Percentiles rank a stretch among this genome's conserved stretches.
Conservation (phyloP, 2,329 filamentous ascomycete species). For the Arthrobotrys pseudoclavata region DNA sequence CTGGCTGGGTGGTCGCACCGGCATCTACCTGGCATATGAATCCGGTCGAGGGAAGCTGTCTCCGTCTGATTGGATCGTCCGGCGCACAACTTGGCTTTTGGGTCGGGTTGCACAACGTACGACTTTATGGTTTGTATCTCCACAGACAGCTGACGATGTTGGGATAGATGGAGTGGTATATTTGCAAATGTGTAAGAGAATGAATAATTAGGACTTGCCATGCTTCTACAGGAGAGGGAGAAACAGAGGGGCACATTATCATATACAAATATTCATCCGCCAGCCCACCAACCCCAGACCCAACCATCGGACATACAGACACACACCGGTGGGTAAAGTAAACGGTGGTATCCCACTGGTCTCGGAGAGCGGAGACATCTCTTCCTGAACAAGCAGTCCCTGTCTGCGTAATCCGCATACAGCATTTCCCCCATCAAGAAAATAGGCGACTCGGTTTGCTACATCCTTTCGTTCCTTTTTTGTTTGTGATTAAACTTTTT, state of each 20-base stretch:
- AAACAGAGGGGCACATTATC: conserved; percentile 15
- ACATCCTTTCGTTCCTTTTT: conserved; percentile 28
- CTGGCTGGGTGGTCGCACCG: conserved; percentile 50
- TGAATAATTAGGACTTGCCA: conserved; percentile 12
- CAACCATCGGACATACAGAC: not conserved
- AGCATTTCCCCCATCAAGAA: conserved; percentile 40
- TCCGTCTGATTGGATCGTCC: conserved; percentile 46
- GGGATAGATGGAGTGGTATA: conserved; percentile 1
- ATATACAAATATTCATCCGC: conserved; percentile 6
- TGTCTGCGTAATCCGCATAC: conserved; percentile 45
- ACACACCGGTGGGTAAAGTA: conserved; percentile 6
- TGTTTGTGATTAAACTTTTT: conserved; percentile 40
- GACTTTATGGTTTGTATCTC: conserved; percentile 7
- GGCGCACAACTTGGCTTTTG: conserved; percentile 40
- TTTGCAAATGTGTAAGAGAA: conserved; percentile 1
- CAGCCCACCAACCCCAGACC: not conserved
- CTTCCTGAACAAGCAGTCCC: conserved; percentile 17
- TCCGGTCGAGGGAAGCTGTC: conserved; percentile 13
- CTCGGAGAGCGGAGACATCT: conserved; percentile 37
- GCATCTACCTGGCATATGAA: conserved; percentile 32
- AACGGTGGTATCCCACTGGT: conserved; percentile 15
- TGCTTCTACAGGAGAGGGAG: not conserved
- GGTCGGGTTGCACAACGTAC: conserved; percentile 33
- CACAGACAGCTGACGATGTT: conserved; percentile 24
- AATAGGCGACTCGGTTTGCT: conserved; percentile 46